Conservation (phyloP, 306 rosid genomes). For the Datisca glomerata region DNA sequence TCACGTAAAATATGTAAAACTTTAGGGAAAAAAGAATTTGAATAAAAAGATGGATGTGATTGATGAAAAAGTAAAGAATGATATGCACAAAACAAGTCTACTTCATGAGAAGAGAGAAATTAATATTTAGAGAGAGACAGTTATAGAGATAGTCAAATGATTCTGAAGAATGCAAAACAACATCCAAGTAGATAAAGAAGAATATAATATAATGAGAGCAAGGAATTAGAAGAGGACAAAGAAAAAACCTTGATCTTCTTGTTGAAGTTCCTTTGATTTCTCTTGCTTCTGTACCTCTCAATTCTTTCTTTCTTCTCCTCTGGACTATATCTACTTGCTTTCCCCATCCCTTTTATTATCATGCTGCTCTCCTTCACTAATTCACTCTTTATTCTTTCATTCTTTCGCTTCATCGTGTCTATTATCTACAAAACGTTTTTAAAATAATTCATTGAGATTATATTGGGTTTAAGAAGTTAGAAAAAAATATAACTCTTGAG, state of each 20-base stretch:
- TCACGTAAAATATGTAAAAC: too few species aligned
- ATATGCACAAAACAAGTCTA: background rate
- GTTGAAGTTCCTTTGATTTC: conserved; percentile 77
- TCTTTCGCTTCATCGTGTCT: background rate
- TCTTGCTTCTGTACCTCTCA: conserved; percentile 74
- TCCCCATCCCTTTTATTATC: conserved; percentile 86
- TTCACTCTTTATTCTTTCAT: conserved; percentile 31
- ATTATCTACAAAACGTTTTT: background rate
- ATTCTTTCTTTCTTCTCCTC: conserved; percentile 80
- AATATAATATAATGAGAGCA: background rate
- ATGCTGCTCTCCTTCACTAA: conserved; percentile 59
- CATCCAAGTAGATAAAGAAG: background rate
- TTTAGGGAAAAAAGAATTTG: background rate
- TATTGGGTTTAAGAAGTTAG: too few species aligned
- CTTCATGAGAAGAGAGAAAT: background rate
- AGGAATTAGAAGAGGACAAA: background rate
- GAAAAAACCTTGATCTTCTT: conserved; percentile 74
- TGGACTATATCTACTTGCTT: conserved; percentile 54
- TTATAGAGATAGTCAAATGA: too few species aligned
- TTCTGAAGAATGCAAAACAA: too few species aligned
- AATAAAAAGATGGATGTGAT: background rate
- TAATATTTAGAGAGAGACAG: too few species aligned
- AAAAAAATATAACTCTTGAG: too few species aligned
- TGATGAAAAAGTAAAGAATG: background rate
- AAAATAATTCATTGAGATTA: background rate